Evolutionary conservation across 208 protist species (phyloP), one percentile per base, ranked within the genome.

Genomic region (Crithidia expoeki): DNA sequence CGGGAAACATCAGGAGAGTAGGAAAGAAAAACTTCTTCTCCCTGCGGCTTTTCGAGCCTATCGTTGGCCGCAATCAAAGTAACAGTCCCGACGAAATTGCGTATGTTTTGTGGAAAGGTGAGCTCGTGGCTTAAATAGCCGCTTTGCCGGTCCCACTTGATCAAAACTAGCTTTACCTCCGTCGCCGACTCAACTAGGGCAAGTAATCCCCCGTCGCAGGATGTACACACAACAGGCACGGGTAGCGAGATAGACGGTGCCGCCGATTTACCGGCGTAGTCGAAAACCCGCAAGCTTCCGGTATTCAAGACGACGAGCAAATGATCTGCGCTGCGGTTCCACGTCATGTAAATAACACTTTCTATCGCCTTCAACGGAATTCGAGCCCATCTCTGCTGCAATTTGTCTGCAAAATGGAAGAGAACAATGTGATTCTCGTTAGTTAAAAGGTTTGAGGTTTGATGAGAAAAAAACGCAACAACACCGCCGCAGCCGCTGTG

Each of bases 271-370:
- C 89, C 89, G 7, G 47, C 53, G 25, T 83, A 83, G 68, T 89
- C 80, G 52, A 81, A 94, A 79, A 94, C 79, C 40, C 78, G 79
- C 17, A 85, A 74, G 2, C 70, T 55, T 0, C 79, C 77, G 28
- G 79, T 80, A 49, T 81, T 80, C 23, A 89, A 68, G 1, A 89
- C 72, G 52, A 95, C 69, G 58, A 93, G 75, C 32, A 95, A 64
- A 64, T 95, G 74, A 80, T 90, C 84, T n/a, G 74, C 64, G 21
- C 34, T 52, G 16, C 77, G 42, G 72, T 90, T 87, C 87, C 86
- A 95, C 57, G 80, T 88, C 74, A 93, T 80, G 49, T 82, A 93
- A 16, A 85, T 36, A 19, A 92, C 83, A 33, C 62, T 76, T 52
- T 90, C 72, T 3, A 81, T 79, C 10, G 77, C 76, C 53, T 74